Conservation (phyloP, 805 yeast genomes). For the Wickerhamomyces pijperi region DNA sequence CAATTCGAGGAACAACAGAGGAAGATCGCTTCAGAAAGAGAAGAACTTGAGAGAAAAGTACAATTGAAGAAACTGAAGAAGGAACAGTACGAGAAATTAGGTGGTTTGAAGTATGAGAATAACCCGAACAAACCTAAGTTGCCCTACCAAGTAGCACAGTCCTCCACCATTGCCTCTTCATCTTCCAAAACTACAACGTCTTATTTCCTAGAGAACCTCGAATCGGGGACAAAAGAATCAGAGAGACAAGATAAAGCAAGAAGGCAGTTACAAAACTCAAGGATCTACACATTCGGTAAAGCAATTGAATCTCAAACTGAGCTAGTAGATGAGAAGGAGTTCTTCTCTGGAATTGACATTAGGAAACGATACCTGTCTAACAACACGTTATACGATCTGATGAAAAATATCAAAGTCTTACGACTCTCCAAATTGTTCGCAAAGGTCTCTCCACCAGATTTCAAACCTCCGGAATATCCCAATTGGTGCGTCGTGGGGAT, state of each 20-base stretch:
- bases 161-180: too few species aligned
- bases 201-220: too few species aligned
- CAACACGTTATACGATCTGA: conserved; percentile 22
- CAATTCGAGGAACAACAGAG: not conserved
- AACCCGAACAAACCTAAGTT: not conserved
- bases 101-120: not conserved
- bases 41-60: too few species aligned
- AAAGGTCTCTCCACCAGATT: conserved; percentile 59
- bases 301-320: conserved; percentile 18
- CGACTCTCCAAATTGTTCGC: conserved; percentile 51
- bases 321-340: conserved; percentile 32
- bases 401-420: conserved; percentile 42
- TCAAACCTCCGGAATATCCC: conserved; percentile 52
- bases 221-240: not conserved
- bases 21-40: not conserved
- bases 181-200: not conserved
- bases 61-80: not conserved
- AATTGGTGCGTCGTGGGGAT: conserved; percentile 81
- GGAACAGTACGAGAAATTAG: not conserved
- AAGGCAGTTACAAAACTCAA: conserved; percentile 20
- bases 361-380: conserved; percentile 34
- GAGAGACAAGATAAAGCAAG: not conserved
- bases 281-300: conserved; percentile 29
- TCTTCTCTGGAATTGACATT: conserved; percentile 31
- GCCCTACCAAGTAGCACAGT: too few species aligned